Base-by-base conservation (phyloP, 2,329 filamentous ascomycete species). In the Sarocladiaceae sp. region DNA sequence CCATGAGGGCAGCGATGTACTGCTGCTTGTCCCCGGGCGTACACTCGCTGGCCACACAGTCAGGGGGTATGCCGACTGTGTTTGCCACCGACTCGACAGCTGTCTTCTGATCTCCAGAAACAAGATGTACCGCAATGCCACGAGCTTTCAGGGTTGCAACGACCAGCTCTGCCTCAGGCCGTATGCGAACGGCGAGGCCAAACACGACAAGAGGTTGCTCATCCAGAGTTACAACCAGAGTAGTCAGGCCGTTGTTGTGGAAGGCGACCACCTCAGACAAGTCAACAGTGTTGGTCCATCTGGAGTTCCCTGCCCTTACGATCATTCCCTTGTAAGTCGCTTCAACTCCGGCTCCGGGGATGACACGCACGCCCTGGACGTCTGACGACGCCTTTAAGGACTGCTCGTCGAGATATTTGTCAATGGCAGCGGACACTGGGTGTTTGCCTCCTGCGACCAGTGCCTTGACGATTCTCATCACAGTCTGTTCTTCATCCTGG, bases 81-180 rank as follows among this genome's bases (percentile, higher is more conserved):
- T 33, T 62, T 4, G 80, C 81, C 3, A 76, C 61, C 4, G 20
- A 58, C 26, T 72, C 60, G 5, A 83, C 79, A 1, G 78, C 74
- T 4, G 65, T 64, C 7, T 66, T 60, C 50, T 78, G 71, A 55
- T 85, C 82, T 26, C 82, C 82, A 36, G 78, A 83, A 33, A 83
- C 70, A 40, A 86, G 69, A 53, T 79, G 77, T 3, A 80, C 66
- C 0, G 60, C 55, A 23, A 86, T 76, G n/a, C 69, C 66, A 15
- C 74, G 74, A 3, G 62, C 55, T 1, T 68, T 65, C 2, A 86
- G 72, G 7, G 67, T 62, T 7, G 64, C 53, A 8, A 86, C 61
- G 4, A 81, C 72, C 0, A 56, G 46, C 0, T 54, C 51, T 4
- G 81, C 74, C 56, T 81, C 64, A 3, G 56, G 54, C 3, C 66